A percentile compares a stretch with the other conserved stretches of the same genome.
These are phyloP conservation scores for Paramecium pentaurelia DNA, from an alignment of 73 alveolate genomes.

Conservation along the genomic window DNA sequence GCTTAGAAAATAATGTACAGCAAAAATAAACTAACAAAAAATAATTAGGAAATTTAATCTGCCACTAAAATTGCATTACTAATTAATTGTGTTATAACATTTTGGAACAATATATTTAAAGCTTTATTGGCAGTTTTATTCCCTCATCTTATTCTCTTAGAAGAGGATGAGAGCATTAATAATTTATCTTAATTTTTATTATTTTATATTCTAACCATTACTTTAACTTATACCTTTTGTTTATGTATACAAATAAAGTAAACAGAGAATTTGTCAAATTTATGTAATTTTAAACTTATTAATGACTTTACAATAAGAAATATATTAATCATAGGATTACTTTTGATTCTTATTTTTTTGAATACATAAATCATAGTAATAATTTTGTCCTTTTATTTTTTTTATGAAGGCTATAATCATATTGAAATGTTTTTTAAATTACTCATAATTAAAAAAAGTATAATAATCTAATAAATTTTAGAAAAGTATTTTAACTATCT, in stretches of 20 bases:
- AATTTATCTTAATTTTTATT: not conserved
- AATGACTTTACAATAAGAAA: not conserved
- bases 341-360: not conserved
- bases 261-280: not conserved
- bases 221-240: not conserved
- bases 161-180: not conserved
- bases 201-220: not conserved
- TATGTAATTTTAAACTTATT: not conserved
- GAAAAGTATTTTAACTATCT: not conserved
- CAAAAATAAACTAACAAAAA: not conserved
- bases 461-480: not conserved
- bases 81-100: not conserved
- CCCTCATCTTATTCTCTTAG: not conserved
- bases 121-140: not conserved
- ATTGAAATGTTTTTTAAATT: not conserved
- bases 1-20: not conserved
- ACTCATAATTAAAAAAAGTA: not conserved
- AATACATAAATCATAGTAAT: not conserved
- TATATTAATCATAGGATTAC: not conserved
- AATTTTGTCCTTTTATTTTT: not conserved
- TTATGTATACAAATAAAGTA: not conserved
- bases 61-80: not conserved
- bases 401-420: not conserved
- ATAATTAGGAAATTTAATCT: not conserved
- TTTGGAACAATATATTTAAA: not conserved